Percentiles rank a stretch among this genome's conserved stretches.
phyloP scores from a whole-genome alignment of 495 filamentous ascomycete genomes.

The Neurospora pannonica region DNA sequence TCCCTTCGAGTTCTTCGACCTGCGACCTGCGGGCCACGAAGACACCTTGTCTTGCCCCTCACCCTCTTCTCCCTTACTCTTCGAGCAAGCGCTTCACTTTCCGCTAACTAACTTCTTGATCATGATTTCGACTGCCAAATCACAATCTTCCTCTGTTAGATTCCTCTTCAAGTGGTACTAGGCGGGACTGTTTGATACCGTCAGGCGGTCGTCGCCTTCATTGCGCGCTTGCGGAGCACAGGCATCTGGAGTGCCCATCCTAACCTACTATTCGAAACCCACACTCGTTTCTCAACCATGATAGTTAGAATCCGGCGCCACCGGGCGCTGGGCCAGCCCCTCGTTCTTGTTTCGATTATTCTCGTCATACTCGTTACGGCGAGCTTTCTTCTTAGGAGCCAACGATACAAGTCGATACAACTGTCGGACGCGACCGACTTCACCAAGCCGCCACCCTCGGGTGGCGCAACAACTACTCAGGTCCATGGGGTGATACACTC shows the following conservation, averaged over 20 bases:
- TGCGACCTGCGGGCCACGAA: not conserved
- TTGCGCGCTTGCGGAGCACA: not conserved
- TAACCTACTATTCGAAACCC: not conserved
- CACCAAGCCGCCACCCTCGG: not conserved
- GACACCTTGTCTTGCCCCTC: not conserved
- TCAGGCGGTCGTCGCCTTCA: not conserved
- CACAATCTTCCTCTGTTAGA: not conserved
- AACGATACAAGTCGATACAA: not conserved
- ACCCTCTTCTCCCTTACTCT: not conserved
- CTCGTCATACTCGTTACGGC: not conserved
- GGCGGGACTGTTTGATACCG: not conserved
- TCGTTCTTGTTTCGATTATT: not conserved
- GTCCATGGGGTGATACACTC: not conserved
- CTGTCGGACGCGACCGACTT: not conserved
- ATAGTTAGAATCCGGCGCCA: not conserved
- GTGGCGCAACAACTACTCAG: not conserved
- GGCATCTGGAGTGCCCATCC: not conserved
- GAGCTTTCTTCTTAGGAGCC: not conserved
- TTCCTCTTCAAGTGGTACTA: not conserved
- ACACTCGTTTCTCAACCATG: not conserved
- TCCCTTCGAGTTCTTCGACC: not conserved
- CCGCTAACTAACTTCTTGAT: not conserved
- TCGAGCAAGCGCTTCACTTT: not conserved
- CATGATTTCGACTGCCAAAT: not conserved
- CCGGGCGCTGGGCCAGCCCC: not conserved